phyloP scores from a whole-genome alignment of 2,329 filamentous ascomycete species.

The Diplodia seriata region DNA sequence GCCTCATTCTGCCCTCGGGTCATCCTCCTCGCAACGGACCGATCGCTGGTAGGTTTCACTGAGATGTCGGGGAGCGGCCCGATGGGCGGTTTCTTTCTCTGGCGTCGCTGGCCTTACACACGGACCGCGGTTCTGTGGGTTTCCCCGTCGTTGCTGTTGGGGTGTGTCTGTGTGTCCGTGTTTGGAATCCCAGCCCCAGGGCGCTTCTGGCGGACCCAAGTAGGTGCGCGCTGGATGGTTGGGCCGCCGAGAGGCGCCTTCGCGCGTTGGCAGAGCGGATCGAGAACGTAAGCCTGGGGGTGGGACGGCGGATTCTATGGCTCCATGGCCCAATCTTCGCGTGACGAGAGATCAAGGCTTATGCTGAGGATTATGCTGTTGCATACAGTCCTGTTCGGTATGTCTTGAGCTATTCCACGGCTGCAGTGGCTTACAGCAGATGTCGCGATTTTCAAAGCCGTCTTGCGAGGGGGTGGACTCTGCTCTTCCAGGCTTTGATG shows the following conservation, averaged over 20 bases:
- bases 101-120: not conserved
- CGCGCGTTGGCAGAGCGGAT: not conserved
- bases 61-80: not conserved
- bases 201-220: not conserved
- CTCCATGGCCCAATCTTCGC: not conserved
- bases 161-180: not conserved
- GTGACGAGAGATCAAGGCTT: not conserved
- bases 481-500: not conserved
- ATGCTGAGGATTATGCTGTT: not conserved
- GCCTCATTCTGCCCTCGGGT: conserved; percentile 1
- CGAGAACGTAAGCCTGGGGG: not conserved
- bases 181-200: not conserved
- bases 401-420: not conserved
- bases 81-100: not conserved
- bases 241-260: not conserved
- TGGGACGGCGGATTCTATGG: not conserved
- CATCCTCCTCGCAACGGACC: not conserved
- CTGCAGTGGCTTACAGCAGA: not conserved
- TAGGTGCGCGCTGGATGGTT: not conserved
- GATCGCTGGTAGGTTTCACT: not conserved
- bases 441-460: not conserved
- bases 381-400: not conserved
- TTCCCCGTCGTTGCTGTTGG: not conserved
- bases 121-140: not conserved
- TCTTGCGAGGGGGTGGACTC: not conserved